Conservation (phyloP, 2,329 filamentous ascomycete genomes). For the Aspergillus costaricaensis region DNA sequence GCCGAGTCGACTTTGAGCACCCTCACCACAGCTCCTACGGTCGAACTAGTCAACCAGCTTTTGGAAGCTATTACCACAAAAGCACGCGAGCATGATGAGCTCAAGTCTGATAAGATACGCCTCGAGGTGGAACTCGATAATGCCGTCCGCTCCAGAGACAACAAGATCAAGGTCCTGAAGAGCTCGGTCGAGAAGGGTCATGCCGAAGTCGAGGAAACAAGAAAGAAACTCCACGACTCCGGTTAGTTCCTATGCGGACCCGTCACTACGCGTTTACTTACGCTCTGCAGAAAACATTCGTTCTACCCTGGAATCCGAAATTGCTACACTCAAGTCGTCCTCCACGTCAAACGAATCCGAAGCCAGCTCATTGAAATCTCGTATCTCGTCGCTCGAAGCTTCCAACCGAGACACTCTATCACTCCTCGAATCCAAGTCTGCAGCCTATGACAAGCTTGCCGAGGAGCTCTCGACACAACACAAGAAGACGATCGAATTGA, state of each 20-base stretch:
- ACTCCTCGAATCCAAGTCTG: constrained; percentile 85
- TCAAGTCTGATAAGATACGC: constrained; percentile 85
- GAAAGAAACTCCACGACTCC: constrained; percentile 78
- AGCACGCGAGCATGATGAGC: constrained; percentile 76
- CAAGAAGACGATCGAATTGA: constrained; percentile 79
- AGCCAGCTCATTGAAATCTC: constrained; percentile 73
- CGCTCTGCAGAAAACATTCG: constrained; percentile 67
- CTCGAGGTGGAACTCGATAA: constrained; percentile 92
- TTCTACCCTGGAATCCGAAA: constrained; percentile 75
- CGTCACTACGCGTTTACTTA: constrained; percentile 19
- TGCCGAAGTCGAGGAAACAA: constrained; percentile 78
- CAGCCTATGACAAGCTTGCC: constrained; percentile 79
- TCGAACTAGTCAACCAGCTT: constrained; percentile 74
- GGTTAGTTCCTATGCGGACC: constrained; percentile 54
- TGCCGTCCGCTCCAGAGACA: constrained; percentile 78
- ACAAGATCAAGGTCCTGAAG: constrained; percentile 79
- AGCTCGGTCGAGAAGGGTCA: constrained; percentile 77
- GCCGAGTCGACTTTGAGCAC: constrained; percentile 58
- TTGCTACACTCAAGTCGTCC: constrained; percentile 74
- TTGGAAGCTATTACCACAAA: constrained; percentile 74
- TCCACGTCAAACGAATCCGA: constrained; percentile 67
- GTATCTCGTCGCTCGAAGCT: constrained; percentile 82
- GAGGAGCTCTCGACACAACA: constrained; percentile 87
- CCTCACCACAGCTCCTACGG: constrained; percentile 63
- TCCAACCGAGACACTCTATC: constrained; percentile 89